Base-by-base conservation (phyloP, 768 basidiomycete genomes). In the Zangia roseola region DNA sequence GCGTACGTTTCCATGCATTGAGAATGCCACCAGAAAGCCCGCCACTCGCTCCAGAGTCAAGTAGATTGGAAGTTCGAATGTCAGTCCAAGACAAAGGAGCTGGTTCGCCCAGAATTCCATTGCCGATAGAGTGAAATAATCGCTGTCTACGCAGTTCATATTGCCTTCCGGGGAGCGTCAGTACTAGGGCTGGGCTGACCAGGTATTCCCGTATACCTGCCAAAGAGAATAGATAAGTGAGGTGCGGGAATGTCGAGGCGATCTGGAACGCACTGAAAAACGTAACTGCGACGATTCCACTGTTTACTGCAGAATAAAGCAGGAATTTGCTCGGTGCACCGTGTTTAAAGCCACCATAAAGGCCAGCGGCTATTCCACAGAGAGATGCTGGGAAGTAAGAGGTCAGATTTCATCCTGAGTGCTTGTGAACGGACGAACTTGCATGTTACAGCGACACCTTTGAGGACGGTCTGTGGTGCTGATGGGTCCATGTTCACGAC, bases 21-120 rank as follows among this genome's bases (percentile, higher is more conserved):
- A 81, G 63, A 10, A 82, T 52, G 2, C 82, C 83, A 37, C 88
- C 91, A 0, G 86, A 74, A 6, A 84, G 54, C 5, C 78, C 81
- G 16, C 91, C 91, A 52, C 89, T 87, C 16, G 88, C 21, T n/a
- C 77, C 79, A 14, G 82, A 85, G 63, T 93, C 91, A 4, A 88
- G 69, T 5, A 91, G 65, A 45, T 80, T 76, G 25, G 81, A 73
- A 52, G 69, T 73, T 43, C 88, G 75, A 52, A 89, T 64, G 40
- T 84, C 78, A 35, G 70, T 64, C 74, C 72, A 80, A 20, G 78
- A 69, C 33, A 77, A 54, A 13, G 45, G 17, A 28, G 46, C 16
- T 2, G 33, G 17, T 43, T 36, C 46, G 28, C 30, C 48, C 49
- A 50, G 31, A 31, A 50, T 16, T 65, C 55, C 34, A 50, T 64